Evolutionary conservation across 2,329 filamentous ascomycete genomes (phyloP), one percentile per base, ranked within the genome.

Genomic region (Catunica adiposa): DNA sequence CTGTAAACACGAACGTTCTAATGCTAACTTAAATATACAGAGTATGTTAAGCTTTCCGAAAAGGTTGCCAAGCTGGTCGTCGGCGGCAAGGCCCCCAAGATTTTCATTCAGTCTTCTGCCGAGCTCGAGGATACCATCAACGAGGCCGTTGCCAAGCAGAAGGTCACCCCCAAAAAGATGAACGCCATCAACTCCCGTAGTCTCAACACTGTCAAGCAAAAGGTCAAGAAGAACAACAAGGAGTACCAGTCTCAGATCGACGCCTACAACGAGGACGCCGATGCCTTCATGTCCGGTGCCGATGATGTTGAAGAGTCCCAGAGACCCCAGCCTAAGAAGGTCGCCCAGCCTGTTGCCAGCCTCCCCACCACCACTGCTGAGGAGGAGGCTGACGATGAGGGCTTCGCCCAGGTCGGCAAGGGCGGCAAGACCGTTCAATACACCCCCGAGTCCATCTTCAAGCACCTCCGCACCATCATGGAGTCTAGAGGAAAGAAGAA

Each of bases 401-500:
- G 89, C 59, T 98, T 96, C 68, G 82, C 83, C 44, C 88, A 83
- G 20, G 88, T 98, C 61, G 88, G 87, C 59, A 86, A 86, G 68
- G 87, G 89, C 63, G 92, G 92, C 61, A 88, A 88, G 69, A 82
- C 87, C 54, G 76, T 97, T 57, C 83, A 86, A 64, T 97, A 94
- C 70, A 98, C 94, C 11, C 86, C 90, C 22, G 92, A 98, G 74
- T 92, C 89, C 69, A 98, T 98, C 66, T 84, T 97, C 69, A 98
- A 98, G 77, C 89, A 97, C 70, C 78, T 98, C 54, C 82, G 90
- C 57, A 80, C 82, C 54, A 97, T 98, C 66, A 77, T 97, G 67
- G 92, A 98, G 74, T 89, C 90, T 58, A 81, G 92, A 74, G 92
- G 92, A 68, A 94, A 95, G 77, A 98, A 98, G 80, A 97, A 97